Percentiles rank a stretch among this genome's conserved stretches.
Conservation (phyloP, 2,329 filamentous ascomycete genomes). For the Colletotrichum abscissum region DNA sequence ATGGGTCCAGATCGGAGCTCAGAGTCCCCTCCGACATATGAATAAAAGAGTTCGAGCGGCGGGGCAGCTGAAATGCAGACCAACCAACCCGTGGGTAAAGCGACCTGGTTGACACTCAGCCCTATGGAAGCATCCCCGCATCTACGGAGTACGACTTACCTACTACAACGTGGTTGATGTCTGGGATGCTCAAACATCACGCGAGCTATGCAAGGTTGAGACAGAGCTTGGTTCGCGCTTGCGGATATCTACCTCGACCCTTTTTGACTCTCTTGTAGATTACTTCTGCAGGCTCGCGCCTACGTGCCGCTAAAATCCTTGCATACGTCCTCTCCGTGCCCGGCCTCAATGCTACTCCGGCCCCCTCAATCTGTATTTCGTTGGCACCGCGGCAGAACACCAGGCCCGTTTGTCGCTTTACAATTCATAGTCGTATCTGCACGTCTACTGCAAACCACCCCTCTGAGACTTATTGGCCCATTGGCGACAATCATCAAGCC, state of each 20-base stretch:
- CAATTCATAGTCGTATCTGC: not conserved
- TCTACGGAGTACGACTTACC: not conserved
- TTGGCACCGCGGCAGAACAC: not conserved
- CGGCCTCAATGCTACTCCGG: not conserved
- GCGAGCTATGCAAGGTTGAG: not conserved
- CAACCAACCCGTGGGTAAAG: not conserved
- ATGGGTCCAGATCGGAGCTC: not conserved
- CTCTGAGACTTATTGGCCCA: not conserved
- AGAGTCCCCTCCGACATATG: not conserved
- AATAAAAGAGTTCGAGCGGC: not conserved
- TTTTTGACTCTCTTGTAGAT: not conserved
- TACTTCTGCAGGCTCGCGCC: not conserved
- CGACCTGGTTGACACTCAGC: conserved; percentile 5
- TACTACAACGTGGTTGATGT: not conserved
- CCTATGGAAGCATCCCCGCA: conserved; percentile 16
- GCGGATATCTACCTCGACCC: not conserved
- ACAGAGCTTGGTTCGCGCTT: not conserved
- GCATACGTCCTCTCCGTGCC: not conserved
- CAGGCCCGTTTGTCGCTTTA: not conserved
- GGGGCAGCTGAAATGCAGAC: conserved; percentile 14
- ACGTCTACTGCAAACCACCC: not conserved
- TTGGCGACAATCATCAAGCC: not conserved
- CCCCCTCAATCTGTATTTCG: not conserved
- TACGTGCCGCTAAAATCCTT: not conserved
- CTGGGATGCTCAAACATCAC: not conserved